Evolutionary conservation across 2,329 filamentous ascomycete genomes (phyloP), one percentile per base, ranked within the genome.

Genomic region (Fusarium pseudograminearum): DNA sequence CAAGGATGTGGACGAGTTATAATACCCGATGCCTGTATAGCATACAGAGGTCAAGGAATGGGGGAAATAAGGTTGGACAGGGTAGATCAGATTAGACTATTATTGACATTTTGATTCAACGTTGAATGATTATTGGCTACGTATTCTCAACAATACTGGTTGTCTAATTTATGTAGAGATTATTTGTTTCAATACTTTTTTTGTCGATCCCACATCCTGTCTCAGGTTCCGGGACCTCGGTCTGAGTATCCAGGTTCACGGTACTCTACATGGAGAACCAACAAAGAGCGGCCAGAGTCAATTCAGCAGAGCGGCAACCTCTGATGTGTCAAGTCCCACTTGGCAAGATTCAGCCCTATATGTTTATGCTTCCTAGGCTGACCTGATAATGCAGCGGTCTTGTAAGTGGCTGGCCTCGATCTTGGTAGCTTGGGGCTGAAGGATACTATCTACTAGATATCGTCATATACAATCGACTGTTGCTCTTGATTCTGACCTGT

Each of bases 1-100:
- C 34, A 28, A 52, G 24, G 41, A 59, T 50, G 59, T 46, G 18
- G 62, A 40, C 26, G 40, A 52, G 60, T 65, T 60, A 66, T 75
- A 72, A 73, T 75, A 72, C 73, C 70, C 70, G 60, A 71, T 70
- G 65, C 24, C 44, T 74, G 69, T 57, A 65, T 31, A 24, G 57
- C n/a, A 71, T 71, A 67, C 51, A 59, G 34, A 61, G 28, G 45
- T 56, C 36, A 50, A 53, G 41, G 36, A 60, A 47, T 28, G 47
- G 58, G 52, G 55, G 28, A 28, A 38, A 26, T 44, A 11, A 33
- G 54, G 65, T 55, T 67, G 34, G 15, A 64, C 48, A 52, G 34
- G 34, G 34, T 65, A 65, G 53, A 65, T 51, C 64, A 58, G 60
- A 62, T 50, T 45, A 52, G 33, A 67, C 30, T 48, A 42, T 42